Conservation (phyloP, 306 rosid species). For the Prunus persica region Prunus_persica_NCBIv2 NC_034012.1:13161001-13161500, state of each 20-base stretch:
- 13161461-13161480: slow-evolving; percentile 61
- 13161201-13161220: slow-evolving; percentile 56
- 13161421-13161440: slow-evolving; percentile 67
- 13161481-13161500: slow-evolving; percentile 53
- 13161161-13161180: slow-evolving; percentile 48
- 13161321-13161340: slow-evolving; percentile 54
- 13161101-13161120: background rate
- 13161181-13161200: slow-evolving; percentile 70
- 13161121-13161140: too few relatives aligned
- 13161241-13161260: slow-evolving; percentile 73
- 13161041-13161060: too few relatives aligned
- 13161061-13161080: too few relatives aligned
- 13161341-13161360: slow-evolving; percentile 46
- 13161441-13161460: slow-evolving; percentile 68
- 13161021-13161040: too few relatives aligned
- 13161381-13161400: slow-evolving; percentile 48
- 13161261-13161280: slow-evolving; percentile 58
- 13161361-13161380: slow-evolving; percentile 20
- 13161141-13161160: background rate
- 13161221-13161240: slow-evolving; percentile 59
- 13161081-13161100: too few relatives aligned
- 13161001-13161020: background rate
- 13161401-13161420: slow-evolving; percentile 68
- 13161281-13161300: slow-evolving; percentile 71
- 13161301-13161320: slow-evolving; percentile 46